Conservation (phyloP, 129 eudicot genomes). For the Gnaphalium uliginosum region DNA sequence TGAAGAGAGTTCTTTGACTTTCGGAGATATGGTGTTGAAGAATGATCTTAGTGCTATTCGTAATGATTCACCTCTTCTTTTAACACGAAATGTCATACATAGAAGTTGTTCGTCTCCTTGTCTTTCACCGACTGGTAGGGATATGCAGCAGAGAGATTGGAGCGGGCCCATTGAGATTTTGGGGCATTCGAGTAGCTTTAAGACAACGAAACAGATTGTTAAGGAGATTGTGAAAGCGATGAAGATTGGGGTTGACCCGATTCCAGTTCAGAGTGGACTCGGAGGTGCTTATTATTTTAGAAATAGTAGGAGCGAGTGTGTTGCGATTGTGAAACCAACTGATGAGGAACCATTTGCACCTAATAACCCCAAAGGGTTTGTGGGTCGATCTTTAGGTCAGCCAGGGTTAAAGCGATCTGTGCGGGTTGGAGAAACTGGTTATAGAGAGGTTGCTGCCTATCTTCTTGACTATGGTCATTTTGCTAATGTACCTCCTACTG, state of each 20-base stretch:
- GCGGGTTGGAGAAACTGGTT: conserved; percentile 89
- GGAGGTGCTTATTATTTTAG: conserved; percentile 85
- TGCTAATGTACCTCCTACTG: conserved; percentile 89
- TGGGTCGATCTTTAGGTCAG: conserved; percentile 77
- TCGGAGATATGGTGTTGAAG: conserved; percentile 77
- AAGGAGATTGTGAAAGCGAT: conserved; percentile 76
- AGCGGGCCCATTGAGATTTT: conserved; percentile 79
- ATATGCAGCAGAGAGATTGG: conserved; percentile 63
- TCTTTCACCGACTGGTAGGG: conserved; percentile 76
- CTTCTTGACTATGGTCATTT: conserved; percentile 73
- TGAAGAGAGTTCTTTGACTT: conserved; percentile 77
- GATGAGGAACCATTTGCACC: conserved; percentile 94
- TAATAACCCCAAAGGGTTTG: conserved; percentile 86
- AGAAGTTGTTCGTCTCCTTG: conserved; percentile 91
- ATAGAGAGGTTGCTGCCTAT: conserved; percentile 84
- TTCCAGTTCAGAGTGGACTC: conserved; percentile 70
- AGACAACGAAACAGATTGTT: conserved; percentile 57
- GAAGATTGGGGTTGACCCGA: conserved; percentile 76
- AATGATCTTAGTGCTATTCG: conserved; percentile 80
- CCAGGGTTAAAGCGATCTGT: conserved; percentile 82
- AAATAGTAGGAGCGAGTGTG: conserved; percentile 64
- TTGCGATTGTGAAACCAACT: conserved; percentile 86
- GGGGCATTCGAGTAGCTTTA: conserved; percentile 54
- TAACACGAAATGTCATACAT: conserved; percentile 63
- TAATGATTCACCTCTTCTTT: conserved; percentile 77